These are phyloP conservation scores for Salicornia ramosissima DNA, from an alignment of 148 eudicot genomes.

Conservation along the genomic window DNA sequence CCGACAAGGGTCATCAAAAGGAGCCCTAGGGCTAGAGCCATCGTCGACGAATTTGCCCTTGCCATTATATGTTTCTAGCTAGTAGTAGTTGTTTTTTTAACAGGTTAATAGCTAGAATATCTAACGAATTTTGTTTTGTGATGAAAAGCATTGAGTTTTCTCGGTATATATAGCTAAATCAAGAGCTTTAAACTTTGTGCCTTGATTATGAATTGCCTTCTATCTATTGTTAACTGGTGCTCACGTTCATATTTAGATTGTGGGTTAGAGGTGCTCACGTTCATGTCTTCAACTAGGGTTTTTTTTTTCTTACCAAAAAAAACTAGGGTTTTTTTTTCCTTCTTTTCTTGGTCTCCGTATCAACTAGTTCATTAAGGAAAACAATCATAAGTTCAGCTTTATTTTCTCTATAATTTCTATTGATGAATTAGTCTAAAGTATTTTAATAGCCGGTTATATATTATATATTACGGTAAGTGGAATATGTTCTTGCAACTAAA, in stretches of 20 bases:
- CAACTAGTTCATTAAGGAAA: too few relatives aligned
- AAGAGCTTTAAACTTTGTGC: background rate
- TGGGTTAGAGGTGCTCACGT: background rate
- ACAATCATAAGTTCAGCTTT: too few relatives aligned
- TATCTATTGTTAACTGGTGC: background rate
- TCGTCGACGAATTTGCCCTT: constrained; percentile 10
- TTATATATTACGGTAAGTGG: too few relatives aligned
- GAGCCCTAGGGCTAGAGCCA: constrained; percentile 18
- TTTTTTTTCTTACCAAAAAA: too few relatives aligned
- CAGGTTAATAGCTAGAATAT: background rate
- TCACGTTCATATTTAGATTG: background rate
- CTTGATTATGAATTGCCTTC: background rate
- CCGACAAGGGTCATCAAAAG: constrained; percentile 26
- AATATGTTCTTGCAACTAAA: too few relatives aligned
- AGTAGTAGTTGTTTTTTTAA: too few relatives aligned
- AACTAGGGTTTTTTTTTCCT: too few relatives aligned
- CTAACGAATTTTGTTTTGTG: background rate
- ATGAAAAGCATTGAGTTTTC: background rate
- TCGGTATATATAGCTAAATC: background rate
- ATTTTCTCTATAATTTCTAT: too few relatives aligned
- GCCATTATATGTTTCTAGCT: constrained; percentile 12
- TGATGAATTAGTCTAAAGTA: too few relatives aligned
- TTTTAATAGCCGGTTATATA: too few relatives aligned
- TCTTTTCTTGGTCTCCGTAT: too few relatives aligned
- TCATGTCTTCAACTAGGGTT: too few relatives aligned